Evolutionary conservation across 495 filamentous ascomycete genomes (phyloP), one percentile per base, ranked within the genome.

Genomic region (Tuber calosporum): DNA sequence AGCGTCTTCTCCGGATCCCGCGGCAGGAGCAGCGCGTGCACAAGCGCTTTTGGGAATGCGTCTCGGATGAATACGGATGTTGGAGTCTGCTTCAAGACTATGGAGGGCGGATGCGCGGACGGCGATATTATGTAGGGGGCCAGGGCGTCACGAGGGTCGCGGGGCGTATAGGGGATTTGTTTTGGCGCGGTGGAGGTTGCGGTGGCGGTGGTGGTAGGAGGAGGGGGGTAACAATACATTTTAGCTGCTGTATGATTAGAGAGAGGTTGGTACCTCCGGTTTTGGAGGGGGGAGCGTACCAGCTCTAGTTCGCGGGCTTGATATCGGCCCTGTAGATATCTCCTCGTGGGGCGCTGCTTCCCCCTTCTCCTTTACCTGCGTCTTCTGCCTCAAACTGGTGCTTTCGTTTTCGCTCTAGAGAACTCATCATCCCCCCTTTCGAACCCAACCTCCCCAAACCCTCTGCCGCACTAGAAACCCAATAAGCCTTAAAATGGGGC

Each of bases 1-100:
- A 85, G 81, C 74, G 85, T 87, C 79, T 89, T 89, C 2, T 84
- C 75, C 0, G 85, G 82, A 58, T 91, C 87, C 36, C 94, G 91
- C 15, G 94, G 92, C 4, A 99, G 87, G 15, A 99, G 88, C 20
- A 99, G 92, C 0, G 92, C 84, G 82, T 99, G 95, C 9, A 97
- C 84, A 19, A 86, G 88, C 34, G 92, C 88, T 82, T 98, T 97
- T 6, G 94, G 93, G 81, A 88, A 99, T 69, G 87, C 82, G 82
- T 99, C 95, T 62, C 90, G 84, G 83, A 97, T 93, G 22, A 88
- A 87, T 62, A 97, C 94, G 73, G 91, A 96, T 62, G 53, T 62
- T 17, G 53, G 53, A 4, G 53, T 62, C 19, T 62, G n/a, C 7
- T 34, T 62, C 13, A 62, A 19, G 53, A 62, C 19, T 62, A 62